phyloP scores from a whole-genome alignment of 306 rosid genomes.

The Prunus salicina region DNA sequence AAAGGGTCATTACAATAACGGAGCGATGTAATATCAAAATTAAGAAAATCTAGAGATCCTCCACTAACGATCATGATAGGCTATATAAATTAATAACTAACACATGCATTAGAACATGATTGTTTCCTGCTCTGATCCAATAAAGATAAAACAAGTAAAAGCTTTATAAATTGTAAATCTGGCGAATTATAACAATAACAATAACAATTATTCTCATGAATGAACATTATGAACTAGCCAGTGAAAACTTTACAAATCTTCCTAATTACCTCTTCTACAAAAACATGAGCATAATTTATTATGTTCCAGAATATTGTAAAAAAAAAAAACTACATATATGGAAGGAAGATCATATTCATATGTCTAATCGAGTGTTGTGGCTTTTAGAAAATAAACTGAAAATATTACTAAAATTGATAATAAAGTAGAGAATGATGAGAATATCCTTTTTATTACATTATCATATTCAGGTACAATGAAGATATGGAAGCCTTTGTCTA shows the following conservation, averaged over 20 bases:
- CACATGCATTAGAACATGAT: too few species aligned
- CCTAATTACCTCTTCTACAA: too few species aligned
- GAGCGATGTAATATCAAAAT: too few species aligned
- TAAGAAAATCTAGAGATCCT: too few species aligned
- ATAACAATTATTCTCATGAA: background rate
- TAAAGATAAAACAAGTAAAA: too few species aligned
- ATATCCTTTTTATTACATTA: background rate
- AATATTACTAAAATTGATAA: background rate
- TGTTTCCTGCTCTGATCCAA: too few species aligned
- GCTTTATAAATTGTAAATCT: background rate
- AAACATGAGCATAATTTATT: background rate
- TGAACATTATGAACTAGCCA: background rate
- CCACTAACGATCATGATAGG: too few species aligned
- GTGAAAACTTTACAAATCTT: too few species aligned
- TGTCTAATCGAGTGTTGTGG: background rate
- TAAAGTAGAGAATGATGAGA: slow-evolving; percentile 25
- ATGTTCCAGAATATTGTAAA: background rate
- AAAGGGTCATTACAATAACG: too few species aligned
- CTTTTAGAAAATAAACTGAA: background rate
- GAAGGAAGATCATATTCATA: background rate
- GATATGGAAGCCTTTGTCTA: slow-evolving; percentile 53
- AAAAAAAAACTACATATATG: too few species aligned
- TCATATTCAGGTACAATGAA: slow-evolving; percentile 12
- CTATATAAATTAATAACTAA: too few species aligned
- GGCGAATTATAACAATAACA: background rate